These are phyloP conservation scores for Naganishia antarctica DNA, from an alignment of 768 basidiomycete species.

Conservation along the genomic window DNA sequence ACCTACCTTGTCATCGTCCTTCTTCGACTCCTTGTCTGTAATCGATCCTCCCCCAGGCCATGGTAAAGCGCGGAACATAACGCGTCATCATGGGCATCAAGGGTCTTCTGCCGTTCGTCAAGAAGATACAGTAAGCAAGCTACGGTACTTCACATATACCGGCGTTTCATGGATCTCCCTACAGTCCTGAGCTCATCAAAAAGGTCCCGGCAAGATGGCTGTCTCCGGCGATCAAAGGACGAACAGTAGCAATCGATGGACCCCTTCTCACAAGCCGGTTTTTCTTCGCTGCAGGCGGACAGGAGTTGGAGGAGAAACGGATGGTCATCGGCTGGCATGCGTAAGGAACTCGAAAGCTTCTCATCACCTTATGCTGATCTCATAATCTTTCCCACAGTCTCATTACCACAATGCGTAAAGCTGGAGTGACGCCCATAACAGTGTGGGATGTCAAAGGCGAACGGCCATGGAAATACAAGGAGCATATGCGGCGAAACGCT, in stretches of 20 bases:
- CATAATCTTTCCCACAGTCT: slow-evolving; percentile 31
- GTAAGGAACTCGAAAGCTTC: slow-evolving; percentile 29
- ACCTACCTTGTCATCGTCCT: neutral
- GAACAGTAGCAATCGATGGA: slow-evolving; percentile 45
- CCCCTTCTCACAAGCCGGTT: slow-evolving; percentile 45
- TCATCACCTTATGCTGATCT: neutral
- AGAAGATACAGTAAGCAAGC: slow-evolving; percentile 34
- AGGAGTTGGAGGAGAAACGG: slow-evolving; percentile 40
- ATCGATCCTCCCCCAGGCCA: no score
- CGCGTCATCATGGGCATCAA: slow-evolving; percentile 39
- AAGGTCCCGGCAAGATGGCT: slow-evolving; percentile 38
- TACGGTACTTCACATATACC: neutral
- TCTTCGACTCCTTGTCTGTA: no score
- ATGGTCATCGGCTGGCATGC: slow-evolving; percentile 46
- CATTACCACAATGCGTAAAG: slow-evolving; percentile 37
- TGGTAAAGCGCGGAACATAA: neutral
- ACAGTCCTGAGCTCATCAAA: slow-evolving; percentile 33
- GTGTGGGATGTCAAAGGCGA: slow-evolving; percentile 44
- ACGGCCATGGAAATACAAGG: slow-evolving; percentile 45
- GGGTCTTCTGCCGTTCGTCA: slow-evolving; percentile 37
- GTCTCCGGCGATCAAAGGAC: slow-evolving; percentile 35
- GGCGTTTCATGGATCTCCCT: neutral
- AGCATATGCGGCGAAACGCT: slow-evolving; percentile 33
- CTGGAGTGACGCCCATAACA: slow-evolving; percentile 41
- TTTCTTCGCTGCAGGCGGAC: slow-evolving; percentile 38